phyloP scores from a whole-genome alignment of 176 grass and related monocot species.

The Bromus sterilis region DNA sequence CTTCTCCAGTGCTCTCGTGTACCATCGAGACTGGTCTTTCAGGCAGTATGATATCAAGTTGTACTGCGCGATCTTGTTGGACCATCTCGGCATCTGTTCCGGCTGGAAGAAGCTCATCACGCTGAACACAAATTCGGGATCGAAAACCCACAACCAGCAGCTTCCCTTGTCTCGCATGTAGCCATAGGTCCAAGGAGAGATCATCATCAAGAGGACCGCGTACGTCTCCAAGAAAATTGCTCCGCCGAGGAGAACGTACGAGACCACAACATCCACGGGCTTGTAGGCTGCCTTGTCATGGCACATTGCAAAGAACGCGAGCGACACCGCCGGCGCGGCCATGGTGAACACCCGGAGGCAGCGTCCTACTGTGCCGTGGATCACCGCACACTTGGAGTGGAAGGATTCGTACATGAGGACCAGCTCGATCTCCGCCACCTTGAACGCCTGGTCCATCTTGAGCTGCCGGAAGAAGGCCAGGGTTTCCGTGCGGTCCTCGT shows the following conservation, averaged over 20 bases:
- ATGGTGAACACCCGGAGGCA: constrained; percentile 6
- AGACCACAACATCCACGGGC: background rate
- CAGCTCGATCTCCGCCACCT: too few relatives aligned
- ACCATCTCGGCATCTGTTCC: constrained; percentile 12
- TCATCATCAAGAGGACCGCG: background rate
- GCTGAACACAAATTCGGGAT: background rate
- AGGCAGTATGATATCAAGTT: constrained; percentile 13
- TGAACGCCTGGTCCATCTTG: too few relatives aligned
- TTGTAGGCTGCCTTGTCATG: background rate
- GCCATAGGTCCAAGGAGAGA: constrained; percentile 2
- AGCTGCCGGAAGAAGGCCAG: too few relatives aligned
- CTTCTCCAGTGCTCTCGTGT: background rate
- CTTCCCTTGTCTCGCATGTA: background rate
- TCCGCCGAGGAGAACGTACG: background rate
- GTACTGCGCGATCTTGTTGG: constrained; percentile 5
- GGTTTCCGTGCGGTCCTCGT: too few relatives aligned
- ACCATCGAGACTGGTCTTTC: background rate
- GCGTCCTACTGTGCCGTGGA: background rate
- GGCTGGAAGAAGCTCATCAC: background rate
- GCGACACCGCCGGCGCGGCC: background rate
- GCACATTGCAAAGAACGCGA: background rate
- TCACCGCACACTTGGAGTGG: background rate
- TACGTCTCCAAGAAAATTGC: background rate
- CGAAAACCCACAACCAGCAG: too few relatives aligned
- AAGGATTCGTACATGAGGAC: too few relatives aligned